These are phyloP conservation scores for Xanthoceras sorbifolium DNA, from an alignment of 345 rosid genomes.

Conservation along the genomic window DNA sequence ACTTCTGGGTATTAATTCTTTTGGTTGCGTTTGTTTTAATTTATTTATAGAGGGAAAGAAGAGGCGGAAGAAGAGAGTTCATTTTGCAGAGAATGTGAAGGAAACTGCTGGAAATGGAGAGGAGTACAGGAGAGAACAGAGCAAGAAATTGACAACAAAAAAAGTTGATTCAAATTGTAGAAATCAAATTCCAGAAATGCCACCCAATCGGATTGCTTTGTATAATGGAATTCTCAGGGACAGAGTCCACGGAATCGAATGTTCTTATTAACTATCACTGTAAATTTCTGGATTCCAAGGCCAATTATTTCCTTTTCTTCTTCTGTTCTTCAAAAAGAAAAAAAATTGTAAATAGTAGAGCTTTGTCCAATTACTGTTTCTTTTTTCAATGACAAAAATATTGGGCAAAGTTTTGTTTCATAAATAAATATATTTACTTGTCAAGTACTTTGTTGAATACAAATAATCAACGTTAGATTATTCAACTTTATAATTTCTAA, in stretches of 20 bases:
- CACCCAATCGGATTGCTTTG: slow-evolving; percentile 64
- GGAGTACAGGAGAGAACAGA: slow-evolving; percentile 47
- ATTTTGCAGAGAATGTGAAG: slow-evolving; percentile 77
- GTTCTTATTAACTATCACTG: slow-evolving; percentile 37
- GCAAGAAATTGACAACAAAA: slow-evolving; percentile 17
- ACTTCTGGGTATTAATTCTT: neutral
- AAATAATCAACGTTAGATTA: neutral
- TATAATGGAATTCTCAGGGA: slow-evolving; percentile 71
- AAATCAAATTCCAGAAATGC: slow-evolving; percentile 50
- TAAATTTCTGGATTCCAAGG: neutral
- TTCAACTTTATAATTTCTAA: neutral
- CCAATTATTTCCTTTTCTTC: too few relatives aligned
- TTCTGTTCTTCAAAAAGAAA: too few relatives aligned
- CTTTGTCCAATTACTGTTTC: neutral
- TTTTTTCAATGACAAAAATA: neutral
- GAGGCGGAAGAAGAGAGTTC: slow-evolving; percentile 50
- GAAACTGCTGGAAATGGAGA: slow-evolving; percentile 59
- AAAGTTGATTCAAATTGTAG: slow-evolving; percentile 40
- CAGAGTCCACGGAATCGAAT: slow-evolving; percentile 46
- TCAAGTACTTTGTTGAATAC: neutral
- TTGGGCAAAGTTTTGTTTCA: neutral
- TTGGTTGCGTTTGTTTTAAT: neutral
- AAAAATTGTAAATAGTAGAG: neutral
- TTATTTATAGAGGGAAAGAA: slow-evolving; percentile 52
- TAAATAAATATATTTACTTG: neutral